phyloP scores from a whole-genome alignment of 306 rosid species.

The Macrotyloma uniflorum region DNA sequence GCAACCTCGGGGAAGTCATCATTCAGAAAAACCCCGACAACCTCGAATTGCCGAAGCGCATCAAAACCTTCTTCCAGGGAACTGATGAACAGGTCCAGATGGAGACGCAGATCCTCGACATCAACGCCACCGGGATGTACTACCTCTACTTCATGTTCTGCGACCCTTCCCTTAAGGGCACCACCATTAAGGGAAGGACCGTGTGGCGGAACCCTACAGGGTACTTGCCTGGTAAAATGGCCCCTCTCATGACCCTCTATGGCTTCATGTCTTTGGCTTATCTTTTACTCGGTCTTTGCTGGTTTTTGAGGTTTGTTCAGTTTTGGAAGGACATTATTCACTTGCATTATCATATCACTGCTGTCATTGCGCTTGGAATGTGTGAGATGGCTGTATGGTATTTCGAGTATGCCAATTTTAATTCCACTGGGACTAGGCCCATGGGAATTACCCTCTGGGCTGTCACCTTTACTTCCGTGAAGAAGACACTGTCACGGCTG shows the following conservation, averaged over 20 bases:
- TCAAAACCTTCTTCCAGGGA: slow-evolving; percentile 72
- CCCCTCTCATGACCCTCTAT: slow-evolving; percentile 79
- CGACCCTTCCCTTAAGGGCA: slow-evolving; percentile 70
- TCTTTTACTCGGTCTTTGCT: slow-evolving; percentile 68
- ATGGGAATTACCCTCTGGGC: slow-evolving; percentile 96
- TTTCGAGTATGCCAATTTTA: slow-evolving; percentile 87
- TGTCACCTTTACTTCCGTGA: slow-evolving; percentile 78
- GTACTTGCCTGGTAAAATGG: slow-evolving; percentile 87
- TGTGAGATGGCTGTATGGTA: slow-evolving; percentile 98
- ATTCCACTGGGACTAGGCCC: slow-evolving; percentile 85
- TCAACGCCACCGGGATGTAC: slow-evolving; percentile 80
- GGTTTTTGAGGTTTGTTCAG: slow-evolving; percentile 88
- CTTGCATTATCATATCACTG: slow-evolving; percentile 83
- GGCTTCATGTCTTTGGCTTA: slow-evolving; percentile 90
- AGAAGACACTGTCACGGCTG: slow-evolving; percentile 85
- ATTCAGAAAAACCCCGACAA: slow-evolving; percentile 58
- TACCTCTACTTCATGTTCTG: slow-evolving; percentile 90
- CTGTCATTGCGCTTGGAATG: slow-evolving; percentile 92
- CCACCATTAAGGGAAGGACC: slow-evolving; percentile 73
- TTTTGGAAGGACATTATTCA: slow-evolving; percentile 85
- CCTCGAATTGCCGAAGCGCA: slow-evolving; percentile 59
- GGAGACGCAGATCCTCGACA: slow-evolving; percentile 44
- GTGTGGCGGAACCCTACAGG: slow-evolving; percentile 91
- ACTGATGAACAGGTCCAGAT: slow-evolving; percentile 41
- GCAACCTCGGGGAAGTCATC: slow-evolving; percentile 76